phyloP scores from a whole-genome alignment of 2,329 filamentous ascomycete genomes.

The Orbilia blumenaviensis region DNA sequence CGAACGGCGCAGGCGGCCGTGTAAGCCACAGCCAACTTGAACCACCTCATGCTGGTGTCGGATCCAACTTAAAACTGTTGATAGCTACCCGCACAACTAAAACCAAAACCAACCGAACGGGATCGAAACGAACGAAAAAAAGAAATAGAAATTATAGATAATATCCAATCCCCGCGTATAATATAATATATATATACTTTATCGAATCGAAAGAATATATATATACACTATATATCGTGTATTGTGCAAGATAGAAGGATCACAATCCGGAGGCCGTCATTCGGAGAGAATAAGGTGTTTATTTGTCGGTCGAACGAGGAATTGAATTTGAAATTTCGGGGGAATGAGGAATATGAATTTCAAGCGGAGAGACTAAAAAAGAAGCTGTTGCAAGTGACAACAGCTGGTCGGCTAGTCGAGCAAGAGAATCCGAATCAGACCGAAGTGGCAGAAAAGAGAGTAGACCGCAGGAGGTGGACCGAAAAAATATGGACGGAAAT shows the following conservation, averaged over 20 bases:
- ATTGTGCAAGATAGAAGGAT: no score
- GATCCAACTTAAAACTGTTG: slow-evolving; percentile 2
- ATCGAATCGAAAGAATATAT: not conserved
- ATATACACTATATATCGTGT: no score
- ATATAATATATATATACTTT: not conserved
- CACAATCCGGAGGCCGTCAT: slow-evolving; percentile 9
- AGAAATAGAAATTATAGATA: no score
- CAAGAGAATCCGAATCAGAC: no score
- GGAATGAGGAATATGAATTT: no score
- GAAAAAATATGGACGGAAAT: slow-evolving; percentile 9
- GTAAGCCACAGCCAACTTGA: slow-evolving; percentile 32
- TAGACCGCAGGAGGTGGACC: not conserved
- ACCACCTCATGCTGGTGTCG: slow-evolving; percentile 44
- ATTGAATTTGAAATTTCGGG: no score
- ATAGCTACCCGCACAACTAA: slow-evolving; percentile 10
- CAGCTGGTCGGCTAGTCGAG: no score
- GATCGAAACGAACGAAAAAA: no score
- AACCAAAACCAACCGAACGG: slow-evolving; percentile 14
- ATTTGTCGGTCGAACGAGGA: not conserved
- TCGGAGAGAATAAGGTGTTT: not conserved
- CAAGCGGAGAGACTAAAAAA: no score
- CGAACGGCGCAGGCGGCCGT: slow-evolving; percentile 33
- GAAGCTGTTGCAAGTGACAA: slow-evolving; percentile 2
- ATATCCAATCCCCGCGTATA: not conserved
- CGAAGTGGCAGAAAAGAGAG: not conserved